phyloP scores from a whole-genome alignment of 163 green algal species.

The Botryococcus braunii region DNA sequence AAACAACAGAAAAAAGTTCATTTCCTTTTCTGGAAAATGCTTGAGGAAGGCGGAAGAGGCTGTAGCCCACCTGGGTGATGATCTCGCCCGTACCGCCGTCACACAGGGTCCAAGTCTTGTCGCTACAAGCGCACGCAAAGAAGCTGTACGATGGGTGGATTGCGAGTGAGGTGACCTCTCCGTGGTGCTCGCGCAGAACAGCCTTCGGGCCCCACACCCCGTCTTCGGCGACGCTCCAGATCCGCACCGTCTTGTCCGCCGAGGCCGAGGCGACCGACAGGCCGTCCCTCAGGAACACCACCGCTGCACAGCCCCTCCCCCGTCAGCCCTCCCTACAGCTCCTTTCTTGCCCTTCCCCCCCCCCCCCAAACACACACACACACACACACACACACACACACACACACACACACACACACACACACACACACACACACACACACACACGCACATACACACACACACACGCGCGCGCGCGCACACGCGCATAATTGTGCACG shows the following conservation, averaged over 20 bases:
- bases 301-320: slow-evolving; percentile 25
- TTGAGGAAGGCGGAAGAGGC: too few relatives aligned
- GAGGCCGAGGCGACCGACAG: slow-evolving; percentile 55
- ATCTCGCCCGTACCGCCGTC: slow-evolving; percentile 58
- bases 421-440: too few relatives aligned
- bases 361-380: too few relatives aligned
- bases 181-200: slow-evolving; percentile 49
- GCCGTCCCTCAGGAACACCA: slow-evolving; percentile 37
- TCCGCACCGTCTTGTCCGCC: slow-evolving; percentile 66
- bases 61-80: slow-evolving; percentile 57
- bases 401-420: too few relatives aligned
- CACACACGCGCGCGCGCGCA: too few relatives aligned
- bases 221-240: slow-evolving; percentile 47
- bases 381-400: slow-evolving; percentile 11
- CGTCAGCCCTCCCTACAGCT: neutral
- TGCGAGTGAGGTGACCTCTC: slow-evolving; percentile 42
- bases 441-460: too few relatives aligned
- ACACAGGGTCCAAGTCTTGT: slow-evolving; percentile 70
- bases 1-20: too few relatives aligned
- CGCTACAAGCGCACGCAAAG: slow-evolving; percentile 65
- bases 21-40: too few relatives aligned
- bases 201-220: slow-evolving; percentile 3
- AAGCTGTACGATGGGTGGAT: slow-evolving; percentile 69
- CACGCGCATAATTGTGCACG: too few relatives aligned
- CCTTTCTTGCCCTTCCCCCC: too few relatives aligned